Conservation (phyloP, 345 rosid species). For the Geranium rotundifolium region DNA sequence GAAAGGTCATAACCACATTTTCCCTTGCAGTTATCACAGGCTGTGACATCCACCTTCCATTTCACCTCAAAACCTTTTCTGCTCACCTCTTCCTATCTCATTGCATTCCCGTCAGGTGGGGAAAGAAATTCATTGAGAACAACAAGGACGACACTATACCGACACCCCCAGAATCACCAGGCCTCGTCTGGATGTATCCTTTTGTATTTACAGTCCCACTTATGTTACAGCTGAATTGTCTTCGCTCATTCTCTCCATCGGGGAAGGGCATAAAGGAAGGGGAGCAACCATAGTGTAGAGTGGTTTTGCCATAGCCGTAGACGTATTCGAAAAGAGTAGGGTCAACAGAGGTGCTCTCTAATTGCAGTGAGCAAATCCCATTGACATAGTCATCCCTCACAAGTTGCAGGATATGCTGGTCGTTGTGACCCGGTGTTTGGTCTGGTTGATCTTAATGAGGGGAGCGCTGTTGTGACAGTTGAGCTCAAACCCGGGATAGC, state of each 20-base stretch:
- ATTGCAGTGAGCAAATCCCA: conserved; percentile 10
- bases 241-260: background rate
- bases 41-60: conserved; percentile 3
- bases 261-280: rapidly evolving
- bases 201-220: background rate
- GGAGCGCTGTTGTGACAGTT: conserved; percentile 8
- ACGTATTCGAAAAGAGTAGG: conserved; percentile 4
- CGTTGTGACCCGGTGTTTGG: conserved; percentile 7
- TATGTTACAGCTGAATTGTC: conserved; percentile 2
- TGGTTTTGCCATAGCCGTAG: conserved; percentile 4
- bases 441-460: conserved; percentile 5
- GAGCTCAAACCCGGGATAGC: conserved; percentile 17
- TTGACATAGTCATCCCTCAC: conserved; percentile 12
- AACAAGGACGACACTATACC: too few species aligned
- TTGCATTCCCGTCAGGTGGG: too few species aligned
- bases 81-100: too few species aligned
- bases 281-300: conserved; percentile 13
- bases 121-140: too few species aligned
- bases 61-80: conserved; percentile 11
- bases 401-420: background rate
- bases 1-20: conserved; percentile 4
- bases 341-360: conserved; percentile 15
- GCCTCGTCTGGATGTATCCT: background rate
- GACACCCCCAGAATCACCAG: background rate
- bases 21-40: conserved; percentile 6